Evolutionary conservation across 495 filamentous ascomycete genomes (phyloP), one percentile per base, ranked within the genome.

Genomic region (Thozetella sp.): DNA sequence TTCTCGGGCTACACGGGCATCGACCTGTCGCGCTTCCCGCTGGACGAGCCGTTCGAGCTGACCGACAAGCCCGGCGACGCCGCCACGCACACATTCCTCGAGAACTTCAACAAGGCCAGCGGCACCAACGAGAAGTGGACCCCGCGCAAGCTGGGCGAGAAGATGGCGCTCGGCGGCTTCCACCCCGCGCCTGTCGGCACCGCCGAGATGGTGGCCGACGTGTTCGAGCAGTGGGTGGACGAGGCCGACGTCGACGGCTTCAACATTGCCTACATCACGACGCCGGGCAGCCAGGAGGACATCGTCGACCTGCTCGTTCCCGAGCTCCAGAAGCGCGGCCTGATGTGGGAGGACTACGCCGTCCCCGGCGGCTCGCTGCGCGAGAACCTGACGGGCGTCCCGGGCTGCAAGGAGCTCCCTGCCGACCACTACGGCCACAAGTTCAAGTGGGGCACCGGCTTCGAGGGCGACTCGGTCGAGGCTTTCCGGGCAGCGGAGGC

Each of bases 1-100:
- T 86, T 86, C 58, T 80, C 82, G 24, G 84, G 83, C 0, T 86
- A 82, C 82, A 85, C 83, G 12, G 83, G 83, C 0, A 83, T 84
- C 60, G 83, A 87, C 43, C 51, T 67, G 19, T 62, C 62, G 4
- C n/a, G 70, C 46, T 87, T 82, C 67, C 74, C 65, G 0, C 81
- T 85, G 25, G 84, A 86, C 51, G 77, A 85, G 63, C 83, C 85
- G 61, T 59, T 84, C 55, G 62, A 78, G 1, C 70, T 77, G 48
- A 82, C 82, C 3, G 77, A 84, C 62, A 82, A 76, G 62, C 83
- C 84, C 60, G 82, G 40, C 25, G 54, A 55, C 23, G 52, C 53
- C 26, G 43, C 51, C 17, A 51, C 58, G 40, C 57, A 59, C 23
- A 59, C 61, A 1, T 51, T 57, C 22, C 25, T 58, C 56, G 45